These are phyloP conservation scores for Nephelium lappaceum DNA, from an alignment of 345 rosid genomes.

Conservation along the genomic window DNA sequence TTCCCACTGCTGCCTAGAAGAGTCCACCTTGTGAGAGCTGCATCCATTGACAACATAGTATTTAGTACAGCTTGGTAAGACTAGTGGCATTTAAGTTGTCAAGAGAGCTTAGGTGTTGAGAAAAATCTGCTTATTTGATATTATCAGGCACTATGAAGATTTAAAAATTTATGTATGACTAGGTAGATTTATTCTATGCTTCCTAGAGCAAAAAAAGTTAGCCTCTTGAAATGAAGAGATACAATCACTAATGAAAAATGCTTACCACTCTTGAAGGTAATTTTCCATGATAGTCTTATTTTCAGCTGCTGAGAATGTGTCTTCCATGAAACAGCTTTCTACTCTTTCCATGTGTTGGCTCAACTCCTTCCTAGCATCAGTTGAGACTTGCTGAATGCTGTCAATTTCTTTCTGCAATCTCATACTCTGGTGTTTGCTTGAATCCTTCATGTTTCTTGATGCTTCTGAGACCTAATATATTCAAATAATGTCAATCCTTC, in stretches of 20 bases:
- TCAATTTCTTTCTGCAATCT: conserved; percentile 58
- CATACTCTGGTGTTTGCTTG: conserved; percentile 46
- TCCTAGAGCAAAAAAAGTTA: neutral
- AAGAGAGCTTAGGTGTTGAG: too few relatives aligned
- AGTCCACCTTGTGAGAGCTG: conserved; percentile 55
- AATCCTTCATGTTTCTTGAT: conserved; percentile 50
- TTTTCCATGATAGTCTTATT: conserved; percentile 52
- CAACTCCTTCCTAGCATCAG: conserved; percentile 52
- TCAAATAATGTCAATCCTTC: conserved; percentile 19
- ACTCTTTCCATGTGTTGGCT: conserved; percentile 45
- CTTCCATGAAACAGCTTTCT: conserved; percentile 53
- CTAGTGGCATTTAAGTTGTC: neutral
- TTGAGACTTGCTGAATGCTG: conserved; percentile 60
- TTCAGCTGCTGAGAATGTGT: conserved; percentile 65
- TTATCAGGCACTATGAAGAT: too few relatives aligned
- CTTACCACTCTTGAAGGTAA: conserved; percentile 68
- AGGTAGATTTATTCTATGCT: neutral
- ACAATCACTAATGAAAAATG: neutral
- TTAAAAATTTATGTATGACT: neutral
- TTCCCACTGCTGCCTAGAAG: conserved; percentile 61
- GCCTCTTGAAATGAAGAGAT: neutral
- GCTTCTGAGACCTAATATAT: conserved; percentile 61
- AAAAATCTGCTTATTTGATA: too few relatives aligned
- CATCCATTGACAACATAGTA: conserved; percentile 25
- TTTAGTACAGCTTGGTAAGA: neutral